These are phyloP conservation scores for Rhodosorus marinus DNA, from an alignment of 23 red algal genomes.

Conservation along the genomic window DNA sequence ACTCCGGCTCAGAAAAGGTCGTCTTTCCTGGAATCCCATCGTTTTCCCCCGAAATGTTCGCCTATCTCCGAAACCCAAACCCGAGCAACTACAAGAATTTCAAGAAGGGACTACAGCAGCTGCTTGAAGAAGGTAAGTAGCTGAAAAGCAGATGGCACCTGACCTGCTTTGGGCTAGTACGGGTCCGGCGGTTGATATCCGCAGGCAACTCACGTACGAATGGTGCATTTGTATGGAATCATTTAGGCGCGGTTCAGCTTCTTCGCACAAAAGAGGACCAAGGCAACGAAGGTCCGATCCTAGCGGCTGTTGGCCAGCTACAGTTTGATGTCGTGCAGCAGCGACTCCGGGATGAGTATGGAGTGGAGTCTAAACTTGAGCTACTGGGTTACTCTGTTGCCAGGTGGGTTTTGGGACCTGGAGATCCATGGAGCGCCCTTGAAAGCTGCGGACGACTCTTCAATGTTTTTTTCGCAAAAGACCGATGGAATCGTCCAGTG, in stretches of 20 bases:
- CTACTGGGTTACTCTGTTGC: slow-evolving; percentile 40
- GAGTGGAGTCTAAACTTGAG: slow-evolving; percentile 43
- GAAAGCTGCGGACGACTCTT: slow-evolving; percentile 27
- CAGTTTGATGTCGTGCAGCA: slow-evolving; percentile 67
- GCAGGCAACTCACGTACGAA: too few species aligned
- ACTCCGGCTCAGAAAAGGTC: slow-evolving; percentile 3
- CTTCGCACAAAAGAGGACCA: slow-evolving; percentile 35
- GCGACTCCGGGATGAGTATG: slow-evolving; percentile 65
- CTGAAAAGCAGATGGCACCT: too few species aligned
- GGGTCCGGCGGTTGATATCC: too few species aligned
- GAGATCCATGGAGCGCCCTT: slow-evolving; percentile 37
- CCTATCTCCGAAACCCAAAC: slow-evolving; percentile 54
- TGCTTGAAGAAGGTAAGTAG: slow-evolving; percentile 70
- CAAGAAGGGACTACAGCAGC: slow-evolving; percentile 48
- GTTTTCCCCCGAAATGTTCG: slow-evolving; percentile 58
- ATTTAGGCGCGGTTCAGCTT: slow-evolving; percentile 56
- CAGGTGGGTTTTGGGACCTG: slow-evolving; percentile 47
- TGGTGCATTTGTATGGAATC: too few species aligned
- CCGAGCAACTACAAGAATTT: slow-evolving; percentile 58
- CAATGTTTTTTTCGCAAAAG: slow-evolving; percentile 61
- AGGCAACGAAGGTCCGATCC: slow-evolving; percentile 40
- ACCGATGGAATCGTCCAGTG: slow-evolving; percentile 52
- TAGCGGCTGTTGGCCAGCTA: slow-evolving; percentile 65
- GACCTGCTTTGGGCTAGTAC: too few species aligned
- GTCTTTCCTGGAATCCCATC: slow-evolving; percentile 46